Evolutionary conservation across 2,329 filamentous ascomycete species (phyloP).

Genomic region (Pseudogymnoascus sp.): DNA sequence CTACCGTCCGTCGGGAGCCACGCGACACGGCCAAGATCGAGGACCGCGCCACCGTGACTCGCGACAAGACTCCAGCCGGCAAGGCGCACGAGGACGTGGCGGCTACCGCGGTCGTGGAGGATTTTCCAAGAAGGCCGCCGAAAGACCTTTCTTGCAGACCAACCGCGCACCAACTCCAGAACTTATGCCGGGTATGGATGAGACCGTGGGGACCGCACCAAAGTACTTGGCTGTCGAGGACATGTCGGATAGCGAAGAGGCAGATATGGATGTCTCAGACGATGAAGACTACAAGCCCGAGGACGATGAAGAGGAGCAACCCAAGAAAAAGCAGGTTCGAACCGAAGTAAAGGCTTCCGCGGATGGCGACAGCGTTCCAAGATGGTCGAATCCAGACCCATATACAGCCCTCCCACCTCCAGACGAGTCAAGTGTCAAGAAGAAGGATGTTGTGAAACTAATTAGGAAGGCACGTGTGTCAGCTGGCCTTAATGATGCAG

Average conservation of each 20-base stretch:
- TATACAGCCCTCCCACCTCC: slow-evolving; percentile 80
- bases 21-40: slow-evolving; percentile 13
- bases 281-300: slow-evolving; percentile 29
- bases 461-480: slow-evolving; percentile 82
- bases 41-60: background rate
- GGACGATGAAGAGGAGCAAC: slow-evolving; percentile 29
- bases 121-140: slow-evolving; percentile 21
- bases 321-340: slow-evolving; percentile 37
- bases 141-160: slow-evolving; percentile 27
- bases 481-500: slow-evolving; percentile 35
- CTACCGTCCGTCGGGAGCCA: slow-evolving; percentile 19
- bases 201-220: slow-evolving; percentile 25
- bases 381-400: slow-evolving; percentile 94
- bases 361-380: slow-evolving; percentile 45
- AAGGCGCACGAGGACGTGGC: slow-evolving; percentile 15
- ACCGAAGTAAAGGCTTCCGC: slow-evolving; percentile 28
- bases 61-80: background rate
- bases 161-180: slow-evolving; percentile 29
- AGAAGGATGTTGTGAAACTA: slow-evolving; percentile 77
- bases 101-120: slow-evolving; percentile 22
- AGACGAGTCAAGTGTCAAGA: slow-evolving; percentile 64
- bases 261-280: slow-evolving; percentile 52
- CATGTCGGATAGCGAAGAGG: slow-evolving; percentile 52
- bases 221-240: slow-evolving; percentile 49
- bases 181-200: slow-evolving; percentile 28